Conservation (phyloP, 2,329 filamentous ascomycete species). For the Paraphaeosphaeria sporulosa region DNA sequence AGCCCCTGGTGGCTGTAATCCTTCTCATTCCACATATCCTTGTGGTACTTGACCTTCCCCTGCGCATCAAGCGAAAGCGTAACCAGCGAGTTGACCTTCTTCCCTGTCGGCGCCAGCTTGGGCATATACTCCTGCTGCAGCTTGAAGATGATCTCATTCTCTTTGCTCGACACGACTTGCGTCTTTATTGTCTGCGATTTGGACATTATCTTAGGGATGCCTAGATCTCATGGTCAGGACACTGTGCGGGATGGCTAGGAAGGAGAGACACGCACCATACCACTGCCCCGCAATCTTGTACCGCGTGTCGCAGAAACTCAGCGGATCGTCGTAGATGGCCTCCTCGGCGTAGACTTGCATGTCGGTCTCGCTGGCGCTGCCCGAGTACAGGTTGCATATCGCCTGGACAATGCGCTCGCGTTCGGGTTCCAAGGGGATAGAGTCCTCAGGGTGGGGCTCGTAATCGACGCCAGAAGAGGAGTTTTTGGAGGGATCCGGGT, state of each 20-base stretch:
- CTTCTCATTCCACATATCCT: conserved; percentile 67
- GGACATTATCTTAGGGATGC: conserved; percentile 54
- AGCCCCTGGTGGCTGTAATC: conserved; percentile 65
- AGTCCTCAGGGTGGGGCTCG: conserved; percentile 35
- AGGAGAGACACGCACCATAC: conserved; percentile 46
- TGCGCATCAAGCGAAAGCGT: conserved; percentile 63
- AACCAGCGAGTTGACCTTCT: conserved; percentile 63
- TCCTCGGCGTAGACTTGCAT: conserved; percentile 59
- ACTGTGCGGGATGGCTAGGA: neutral
- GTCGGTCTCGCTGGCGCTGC: conserved; percentile 57
- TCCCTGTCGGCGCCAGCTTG: conserved; percentile 49
- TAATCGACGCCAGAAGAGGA: conserved; percentile 39
- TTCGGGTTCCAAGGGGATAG: conserved; percentile 25
- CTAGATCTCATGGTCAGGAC: conserved; percentile 19
- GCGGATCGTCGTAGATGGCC: conserved; percentile 58
- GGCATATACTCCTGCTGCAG: conserved; percentile 58
- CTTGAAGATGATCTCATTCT: conserved; percentile 57
- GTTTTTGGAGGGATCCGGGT: conserved; percentile 36
- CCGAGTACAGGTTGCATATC: conserved; percentile 57
- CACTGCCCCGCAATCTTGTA: conserved; percentile 62
- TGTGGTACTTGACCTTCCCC: conserved; percentile 66
- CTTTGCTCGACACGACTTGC: conserved; percentile 50
- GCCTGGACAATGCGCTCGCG: conserved; percentile 52
- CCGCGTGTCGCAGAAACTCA: conserved; percentile 58
- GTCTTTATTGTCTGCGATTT: conserved; percentile 51